Evolutionary conservation across 257 asterid genomes (phyloP), one percentile per base, ranked within the genome.

Genomic region (Nyctanthes arbortristis): DNA sequence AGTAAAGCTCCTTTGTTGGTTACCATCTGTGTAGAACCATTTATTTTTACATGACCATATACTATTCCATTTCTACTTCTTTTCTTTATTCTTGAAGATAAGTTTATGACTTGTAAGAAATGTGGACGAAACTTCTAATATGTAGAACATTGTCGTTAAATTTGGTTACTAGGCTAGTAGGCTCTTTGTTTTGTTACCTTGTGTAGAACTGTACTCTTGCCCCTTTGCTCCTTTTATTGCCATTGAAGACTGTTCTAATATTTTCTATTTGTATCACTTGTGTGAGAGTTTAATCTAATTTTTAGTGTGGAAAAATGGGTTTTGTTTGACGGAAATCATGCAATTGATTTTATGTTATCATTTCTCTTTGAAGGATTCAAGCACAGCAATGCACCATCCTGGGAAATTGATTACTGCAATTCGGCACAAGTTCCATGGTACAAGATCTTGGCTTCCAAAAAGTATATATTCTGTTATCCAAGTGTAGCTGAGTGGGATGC

Each of bases 361-460:
- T 72, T 71, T 57, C 20, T 61, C 13, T 35, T n/a, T 32, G 65
- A 28, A 85, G 93, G 85, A 39, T 36, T 55, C 70, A 79, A 62
- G 62, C 72, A 72, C 49, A 76, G 40, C 37, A 60, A 82, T 31
- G 84, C 76, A 65, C 87, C 93, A 12, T 79, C 85, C 37, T 94
- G 99, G 99, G 96, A 91, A 85, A 74, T 87, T 60, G 91, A 88
- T 28, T 94, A 89, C 73, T 91, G 96, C 83, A 73, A 79, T 37
- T 80, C 93, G 20, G 84, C 61, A 3, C 77, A 77, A 55, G 82
- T 94, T 68, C 88, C 90, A 29, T 94, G 97, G 97, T 57, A 74
- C 59, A 89, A 88, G 80, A 77, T 94, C 60, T 31, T 85, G 77
- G 88, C 85, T 14, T 87, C 96, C 63, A 94, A 89, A 77, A 81